These are phyloP conservation scores for Eutypella sp. DNA, from an alignment of 2,329 filamentous ascomycete genomes.

Conservation along the genomic window DNA sequence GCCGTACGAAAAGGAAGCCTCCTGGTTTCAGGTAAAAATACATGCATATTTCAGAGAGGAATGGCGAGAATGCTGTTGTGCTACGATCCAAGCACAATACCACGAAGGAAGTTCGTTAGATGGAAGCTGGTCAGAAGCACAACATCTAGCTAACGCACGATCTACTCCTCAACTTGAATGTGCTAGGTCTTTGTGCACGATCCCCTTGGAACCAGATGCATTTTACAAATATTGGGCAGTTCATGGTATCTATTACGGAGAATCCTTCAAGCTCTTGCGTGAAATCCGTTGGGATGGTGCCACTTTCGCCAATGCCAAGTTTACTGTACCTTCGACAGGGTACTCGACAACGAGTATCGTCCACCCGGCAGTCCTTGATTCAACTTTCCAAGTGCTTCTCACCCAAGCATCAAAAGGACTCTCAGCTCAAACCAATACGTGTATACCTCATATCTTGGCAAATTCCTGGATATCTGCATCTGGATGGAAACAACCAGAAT, in stretches of 20 bases:
- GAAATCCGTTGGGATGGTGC: not conserved
- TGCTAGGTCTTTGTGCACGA: not conserved
- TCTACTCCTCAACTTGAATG: not conserved
- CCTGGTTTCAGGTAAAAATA: constrained; percentile 25
- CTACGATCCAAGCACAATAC: constrained; percentile 26
- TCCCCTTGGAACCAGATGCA: not conserved
- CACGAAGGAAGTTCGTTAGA: constrained; percentile 7
- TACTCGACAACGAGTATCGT: not conserved
- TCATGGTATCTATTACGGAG: not conserved
- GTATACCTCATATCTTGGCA: not conserved
- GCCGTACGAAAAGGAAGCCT: constrained; percentile 17
- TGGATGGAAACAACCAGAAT: not conserved
- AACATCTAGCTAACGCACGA: not conserved
- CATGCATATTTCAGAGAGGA: constrained; percentile 19
- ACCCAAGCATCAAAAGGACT: not conserved
- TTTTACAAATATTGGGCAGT: not conserved
- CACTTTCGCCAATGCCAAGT: not conserved
- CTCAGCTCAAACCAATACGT: not conserved
- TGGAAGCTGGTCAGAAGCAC: not conserved
- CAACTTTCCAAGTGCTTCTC: not conserved
- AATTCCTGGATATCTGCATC: not conserved
- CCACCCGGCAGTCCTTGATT: not conserved
- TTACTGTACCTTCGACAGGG: not conserved
- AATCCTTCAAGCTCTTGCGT: not conserved
- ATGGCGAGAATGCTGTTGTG: constrained; percentile 28